Conservation (phyloP, 129 eudicot genomes). For the Pulicaria dysenterica region DNA sequence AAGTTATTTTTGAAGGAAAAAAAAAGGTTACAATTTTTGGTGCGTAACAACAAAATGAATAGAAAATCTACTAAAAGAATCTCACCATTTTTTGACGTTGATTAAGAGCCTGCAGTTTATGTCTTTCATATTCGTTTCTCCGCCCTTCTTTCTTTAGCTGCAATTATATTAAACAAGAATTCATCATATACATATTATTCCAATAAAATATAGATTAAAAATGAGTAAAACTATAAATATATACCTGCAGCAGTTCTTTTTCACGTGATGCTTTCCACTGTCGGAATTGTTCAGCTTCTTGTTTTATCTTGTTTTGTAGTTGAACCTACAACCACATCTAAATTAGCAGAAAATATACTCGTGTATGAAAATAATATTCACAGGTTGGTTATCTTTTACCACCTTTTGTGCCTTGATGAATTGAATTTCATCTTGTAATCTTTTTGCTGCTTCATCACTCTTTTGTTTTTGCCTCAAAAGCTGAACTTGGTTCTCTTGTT, state of each 20-base stretch:
- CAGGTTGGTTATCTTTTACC: constrained; percentile 5
- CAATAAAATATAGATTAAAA: neutral
- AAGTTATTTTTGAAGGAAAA: neutral
- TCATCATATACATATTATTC: neutral
- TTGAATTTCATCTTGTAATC: constrained; percentile 95
- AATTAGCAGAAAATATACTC: constrained; percentile 22
- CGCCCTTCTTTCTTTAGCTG: constrained; percentile 97
- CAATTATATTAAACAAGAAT: neutral
- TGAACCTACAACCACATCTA: constrained; percentile 66
- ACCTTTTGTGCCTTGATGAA: constrained; percentile 99
- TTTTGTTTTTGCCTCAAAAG: constrained; percentile 92
- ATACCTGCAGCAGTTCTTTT: constrained; percentile 91
- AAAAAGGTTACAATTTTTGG: neutral
- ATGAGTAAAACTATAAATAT: neutral
- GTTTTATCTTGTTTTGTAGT: constrained; percentile 92
- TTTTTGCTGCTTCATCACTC: constrained; percentile 98
- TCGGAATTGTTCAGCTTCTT: constrained; percentile 97
- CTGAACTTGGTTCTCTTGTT: constrained; percentile 98
- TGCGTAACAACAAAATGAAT: constrained; percentile 19
- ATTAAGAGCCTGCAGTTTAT: constrained; percentile 90
- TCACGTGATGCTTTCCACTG: constrained; percentile 99
- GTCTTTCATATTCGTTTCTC: constrained; percentile 95
- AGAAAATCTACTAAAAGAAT: constrained; percentile 21
- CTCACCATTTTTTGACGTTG: constrained; percentile 98
- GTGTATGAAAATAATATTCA: neutral